A percentile compares a stretch with the other conserved stretches of the same genome.
Evolutionary conservation across 176 grass and related monocot genomes (phyloP).

Genomic region (Juncus inflexus): DNA sequence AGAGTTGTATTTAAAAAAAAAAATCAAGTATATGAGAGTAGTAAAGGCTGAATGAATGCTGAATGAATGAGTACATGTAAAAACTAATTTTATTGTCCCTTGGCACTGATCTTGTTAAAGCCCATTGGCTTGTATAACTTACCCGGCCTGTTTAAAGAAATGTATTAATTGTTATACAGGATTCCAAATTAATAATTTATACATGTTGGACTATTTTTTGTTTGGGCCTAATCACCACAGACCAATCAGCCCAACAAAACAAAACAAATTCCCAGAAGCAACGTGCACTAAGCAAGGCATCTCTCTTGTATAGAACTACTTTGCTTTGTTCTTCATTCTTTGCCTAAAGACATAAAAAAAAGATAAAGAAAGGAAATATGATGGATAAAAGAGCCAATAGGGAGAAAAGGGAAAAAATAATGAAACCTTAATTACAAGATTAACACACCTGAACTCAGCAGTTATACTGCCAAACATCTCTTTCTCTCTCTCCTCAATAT

Average conservation of each 20-base stretch:
- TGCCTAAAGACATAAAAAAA: conserved; percentile 23
- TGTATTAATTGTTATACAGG: not conserved
- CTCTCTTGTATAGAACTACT: not conserved
- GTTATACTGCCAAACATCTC: not conserved
- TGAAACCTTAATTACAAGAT: conserved; percentile 6
- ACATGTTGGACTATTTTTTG: not conserved
- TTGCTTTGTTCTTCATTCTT: conserved; percentile 43
- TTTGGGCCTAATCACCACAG: not conserved
- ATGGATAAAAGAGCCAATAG: conserved; percentile 60
- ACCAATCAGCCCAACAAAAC: conserved; percentile 9
- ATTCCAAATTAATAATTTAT: too few species aligned
- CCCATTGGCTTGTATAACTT: too few species aligned
- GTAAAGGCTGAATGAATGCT: too few species aligned
- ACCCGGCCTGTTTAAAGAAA: not conserved
- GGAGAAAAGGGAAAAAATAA: conserved; percentile 16
- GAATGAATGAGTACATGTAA: too few species aligned
- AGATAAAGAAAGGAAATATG: conserved; percentile 20
- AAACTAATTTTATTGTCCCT: too few species aligned
- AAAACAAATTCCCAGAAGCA: conserved; percentile 8
- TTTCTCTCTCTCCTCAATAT: conserved; percentile 3
- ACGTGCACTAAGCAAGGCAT: conserved; percentile 16
- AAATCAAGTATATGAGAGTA: too few species aligned
- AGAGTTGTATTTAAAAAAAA: too few species aligned
- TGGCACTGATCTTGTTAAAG: too few species aligned
- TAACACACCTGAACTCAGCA: not conserved